Evolutionary conservation across 2,329 filamentous ascomycete species (phyloP).

Genomic region (Tolypocladium pustulatum): DNA sequence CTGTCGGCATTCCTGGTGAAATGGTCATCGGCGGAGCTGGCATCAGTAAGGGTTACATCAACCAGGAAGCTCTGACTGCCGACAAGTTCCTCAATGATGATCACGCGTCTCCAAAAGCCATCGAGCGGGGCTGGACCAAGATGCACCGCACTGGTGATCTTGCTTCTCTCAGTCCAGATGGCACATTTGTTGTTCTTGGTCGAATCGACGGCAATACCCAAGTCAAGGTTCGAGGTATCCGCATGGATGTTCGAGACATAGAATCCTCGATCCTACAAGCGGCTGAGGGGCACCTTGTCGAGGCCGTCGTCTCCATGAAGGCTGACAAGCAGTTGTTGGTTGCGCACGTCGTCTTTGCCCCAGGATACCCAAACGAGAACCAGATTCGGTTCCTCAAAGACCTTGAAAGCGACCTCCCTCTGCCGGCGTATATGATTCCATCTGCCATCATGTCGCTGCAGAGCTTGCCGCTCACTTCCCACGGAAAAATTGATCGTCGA

Average conservation of each 20-base stretch:
- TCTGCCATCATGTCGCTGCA: not conserved
- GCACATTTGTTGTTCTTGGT: not conserved
- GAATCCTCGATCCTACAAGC: not conserved
- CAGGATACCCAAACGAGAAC: not conserved
- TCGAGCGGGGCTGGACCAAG: not conserved
- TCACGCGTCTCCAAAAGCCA: not conserved
- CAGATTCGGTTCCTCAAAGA: not conserved
- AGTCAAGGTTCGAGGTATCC: not conserved
- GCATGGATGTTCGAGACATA: not conserved
- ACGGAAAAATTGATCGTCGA: not conserved
- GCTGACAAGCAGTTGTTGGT: not conserved
- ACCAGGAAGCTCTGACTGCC: not conserved
- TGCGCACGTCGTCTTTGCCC: not conserved
- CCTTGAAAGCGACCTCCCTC: not conserved
- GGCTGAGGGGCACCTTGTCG: not conserved
- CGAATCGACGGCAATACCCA: not conserved
- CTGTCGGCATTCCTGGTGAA: not conserved
- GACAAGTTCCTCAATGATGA: not conserved
- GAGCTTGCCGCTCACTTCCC: not conserved
- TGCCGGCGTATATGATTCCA: not conserved
- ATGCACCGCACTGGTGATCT: not conserved
- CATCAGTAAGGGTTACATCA: not conserved
- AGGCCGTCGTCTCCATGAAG: not conserved
- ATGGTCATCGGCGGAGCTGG: not conserved
- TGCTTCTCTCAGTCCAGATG: not conserved